phyloP scores from a whole-genome alignment of 2,329 filamentous ascomycete species.

The Calonectria pseudoreteaudii region DNA sequence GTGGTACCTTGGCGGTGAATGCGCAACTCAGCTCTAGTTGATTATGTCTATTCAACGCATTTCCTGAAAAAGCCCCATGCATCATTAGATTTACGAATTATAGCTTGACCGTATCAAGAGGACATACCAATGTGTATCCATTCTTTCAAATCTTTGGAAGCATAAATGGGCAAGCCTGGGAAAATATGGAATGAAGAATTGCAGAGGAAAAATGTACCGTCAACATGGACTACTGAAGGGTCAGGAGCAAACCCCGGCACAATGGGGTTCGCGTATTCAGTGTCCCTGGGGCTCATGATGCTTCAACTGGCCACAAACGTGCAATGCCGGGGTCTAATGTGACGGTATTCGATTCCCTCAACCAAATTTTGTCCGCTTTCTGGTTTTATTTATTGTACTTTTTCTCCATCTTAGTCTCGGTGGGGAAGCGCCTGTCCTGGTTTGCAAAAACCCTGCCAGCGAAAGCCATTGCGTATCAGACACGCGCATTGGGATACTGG shows the following conservation, averaged over 20 bases:
- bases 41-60: slow-evolving; percentile 51
- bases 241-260: slow-evolving; percentile 62
- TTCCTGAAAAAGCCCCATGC: slow-evolving; percentile 36
- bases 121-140: slow-evolving; percentile 53
- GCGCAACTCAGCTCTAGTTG: slow-evolving; percentile 50
- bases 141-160: slow-evolving; percentile 60
- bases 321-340: background rate
- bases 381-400: background rate
- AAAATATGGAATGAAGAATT: slow-evolving; percentile 64
- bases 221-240: slow-evolving; percentile 52
- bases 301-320: background rate
- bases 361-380: background rate
- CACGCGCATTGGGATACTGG: background rate
- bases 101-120: background rate
- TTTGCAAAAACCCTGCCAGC: background rate
- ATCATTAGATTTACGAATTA: background rate
- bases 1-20: slow-evolving; percentile 1
- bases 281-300: background rate
- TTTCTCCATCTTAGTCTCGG: background rate
- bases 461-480: background rate
- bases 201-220: slow-evolving; percentile 61
- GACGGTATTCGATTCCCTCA: background rate
- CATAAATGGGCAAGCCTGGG: slow-evolving; percentile 63
- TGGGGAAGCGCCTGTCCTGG: background rate
- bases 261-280: slow-evolving; percentile 52